Conservation (phyloP, 441 rosid species). For the Breynia disticha region DNA sequence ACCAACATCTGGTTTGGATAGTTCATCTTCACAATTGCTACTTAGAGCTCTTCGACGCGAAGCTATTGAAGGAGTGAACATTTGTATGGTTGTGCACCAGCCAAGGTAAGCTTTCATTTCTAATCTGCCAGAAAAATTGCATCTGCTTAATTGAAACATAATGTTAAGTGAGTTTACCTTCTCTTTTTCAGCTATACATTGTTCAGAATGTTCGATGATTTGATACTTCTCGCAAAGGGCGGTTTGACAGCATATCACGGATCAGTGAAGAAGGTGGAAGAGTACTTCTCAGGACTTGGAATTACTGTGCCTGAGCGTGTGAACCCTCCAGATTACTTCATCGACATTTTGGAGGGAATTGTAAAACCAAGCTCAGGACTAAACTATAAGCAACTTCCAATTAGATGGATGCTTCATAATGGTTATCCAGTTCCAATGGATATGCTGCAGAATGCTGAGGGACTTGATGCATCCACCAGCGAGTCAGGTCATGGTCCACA, state of each 20-base stretch:
- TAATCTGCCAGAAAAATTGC: neutral
- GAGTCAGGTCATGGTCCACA: conserved; percentile 34
- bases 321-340: conserved; percentile 94
- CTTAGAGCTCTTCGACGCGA: conserved; percentile 95
- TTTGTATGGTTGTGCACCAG: conserved; percentile 92
- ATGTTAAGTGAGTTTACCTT: neutral
- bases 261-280: conserved; percentile 80
- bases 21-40: conserved; percentile 86
- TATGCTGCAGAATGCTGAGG: conserved; percentile 61
- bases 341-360: conserved; percentile 91
- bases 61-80: conserved; percentile 97
- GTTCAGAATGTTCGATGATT: conserved; percentile 92
- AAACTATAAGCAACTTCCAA: conserved; percentile 64
- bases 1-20: conserved; percentile 98
- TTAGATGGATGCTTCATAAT: conserved; percentile 97
- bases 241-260: conserved; percentile 89
- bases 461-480: conserved; percentile 32
- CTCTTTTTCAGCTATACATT: conserved; percentile 59
- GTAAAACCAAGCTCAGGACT: conserved; percentile 55
- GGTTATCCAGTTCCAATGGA: conserved; percentile 81
- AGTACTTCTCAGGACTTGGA: conserved; percentile 72
- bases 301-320: conserved; percentile 78
- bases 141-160: neutral
- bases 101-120: conserved; percentile 48
- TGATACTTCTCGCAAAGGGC: conserved; percentile 91